Evolutionary conservation across 352 stramenopile genomes (phyloP).

Genomic region (Phytopythium kandeliae): DNA sequence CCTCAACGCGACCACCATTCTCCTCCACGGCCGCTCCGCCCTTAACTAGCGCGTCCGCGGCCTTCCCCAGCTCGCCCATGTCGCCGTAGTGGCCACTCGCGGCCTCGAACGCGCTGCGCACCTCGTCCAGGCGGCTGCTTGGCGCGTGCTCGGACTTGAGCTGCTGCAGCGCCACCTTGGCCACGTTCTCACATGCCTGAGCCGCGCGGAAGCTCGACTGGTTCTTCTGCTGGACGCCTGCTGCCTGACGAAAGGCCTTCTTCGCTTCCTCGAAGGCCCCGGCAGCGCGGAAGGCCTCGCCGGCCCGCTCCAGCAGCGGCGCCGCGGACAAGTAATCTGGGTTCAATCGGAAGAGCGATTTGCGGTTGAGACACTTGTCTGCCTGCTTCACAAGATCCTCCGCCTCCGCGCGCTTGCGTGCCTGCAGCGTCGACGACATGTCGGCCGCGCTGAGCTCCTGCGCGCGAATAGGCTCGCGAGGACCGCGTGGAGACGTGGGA

Average conservation of each 20-base stretch:
- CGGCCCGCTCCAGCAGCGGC: constrained; percentile 67
- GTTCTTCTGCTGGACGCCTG: constrained; percentile 65
- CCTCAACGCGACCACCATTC: constrained; percentile 20
- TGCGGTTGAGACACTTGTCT: constrained; percentile 45
- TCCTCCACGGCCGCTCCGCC: constrained; percentile 45
- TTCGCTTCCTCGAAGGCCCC: constrained; percentile 62
- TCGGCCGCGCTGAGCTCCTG: no score
- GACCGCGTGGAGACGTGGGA: no score
- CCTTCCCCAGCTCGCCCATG: constrained; percentile 81
- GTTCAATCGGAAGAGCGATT: constrained; percentile 61
- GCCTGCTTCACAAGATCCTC: constrained; percentile 41
- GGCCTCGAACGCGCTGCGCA: constrained; percentile 50
- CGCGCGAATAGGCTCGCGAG: no score
- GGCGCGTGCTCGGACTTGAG: constrained; percentile 46
- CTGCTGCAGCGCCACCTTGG: constrained; percentile 66
- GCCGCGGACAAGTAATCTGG: constrained; percentile 69
- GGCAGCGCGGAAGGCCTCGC: constrained; percentile 58
- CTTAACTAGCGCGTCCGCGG: constrained; percentile 71
- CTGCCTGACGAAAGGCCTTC: constrained; percentile 45
- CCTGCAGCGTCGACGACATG: constrained; percentile 33
- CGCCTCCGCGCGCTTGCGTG: constrained; percentile 47
- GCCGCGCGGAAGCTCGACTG: constrained; percentile 67
- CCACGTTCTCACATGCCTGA: constrained; percentile 70
- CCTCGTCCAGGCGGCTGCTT: constrained; percentile 32
- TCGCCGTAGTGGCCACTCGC: constrained; percentile 66